A percentile compares a stretch with the other conserved stretches of the same genome.
phyloP scores from a whole-genome alignment of 169 alveolate species.

The Gregarina niphandrodes region DNA sequence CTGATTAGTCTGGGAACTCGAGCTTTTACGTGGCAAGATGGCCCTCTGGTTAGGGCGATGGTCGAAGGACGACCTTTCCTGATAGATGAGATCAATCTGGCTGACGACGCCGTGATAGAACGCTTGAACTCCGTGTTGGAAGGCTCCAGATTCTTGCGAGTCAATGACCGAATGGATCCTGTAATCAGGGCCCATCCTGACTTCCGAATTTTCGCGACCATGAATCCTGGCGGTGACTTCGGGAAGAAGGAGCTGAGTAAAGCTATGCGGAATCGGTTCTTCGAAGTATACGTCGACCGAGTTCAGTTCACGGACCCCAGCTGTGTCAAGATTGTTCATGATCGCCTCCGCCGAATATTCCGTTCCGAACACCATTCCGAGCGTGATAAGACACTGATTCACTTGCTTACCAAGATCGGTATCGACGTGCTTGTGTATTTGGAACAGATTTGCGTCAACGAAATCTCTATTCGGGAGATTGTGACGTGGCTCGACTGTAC shows the following conservation, averaged over 20 bases:
- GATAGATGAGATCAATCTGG: slow-evolving; percentile 92
- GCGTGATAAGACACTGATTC: no score
- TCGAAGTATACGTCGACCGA: slow-evolving; percentile 79
- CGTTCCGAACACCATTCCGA: no score
- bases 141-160: slow-evolving; percentile 34
- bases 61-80: slow-evolving; percentile 70
- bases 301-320: slow-evolving; percentile 7
- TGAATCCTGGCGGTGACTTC: slow-evolving; percentile 98
- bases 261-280: slow-evolving; percentile 88
- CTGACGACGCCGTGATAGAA: slow-evolving; percentile 93
- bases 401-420: no score
- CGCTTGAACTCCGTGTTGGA: slow-evolving; percentile 92
- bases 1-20: no score
- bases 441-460: slow-evolving; percentile 10
- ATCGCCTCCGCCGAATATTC: no score
- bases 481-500: no score
- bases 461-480: no score
- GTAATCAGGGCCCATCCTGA: slow-evolving; percentile 54
- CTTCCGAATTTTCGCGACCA: slow-evolving; percentile 87
- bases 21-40: slow-evolving; percentile 93
- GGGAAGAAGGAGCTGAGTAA: slow-evolving; percentile 97
- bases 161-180: slow-evolving; percentile 44
- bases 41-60: slow-evolving; percentile 88
- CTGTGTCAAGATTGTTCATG: no score
- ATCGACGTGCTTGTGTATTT: no score